Base-by-base conservation (phyloP, 192 early-diverging fungal genomes). In the Backusella macrospora region DNA sequence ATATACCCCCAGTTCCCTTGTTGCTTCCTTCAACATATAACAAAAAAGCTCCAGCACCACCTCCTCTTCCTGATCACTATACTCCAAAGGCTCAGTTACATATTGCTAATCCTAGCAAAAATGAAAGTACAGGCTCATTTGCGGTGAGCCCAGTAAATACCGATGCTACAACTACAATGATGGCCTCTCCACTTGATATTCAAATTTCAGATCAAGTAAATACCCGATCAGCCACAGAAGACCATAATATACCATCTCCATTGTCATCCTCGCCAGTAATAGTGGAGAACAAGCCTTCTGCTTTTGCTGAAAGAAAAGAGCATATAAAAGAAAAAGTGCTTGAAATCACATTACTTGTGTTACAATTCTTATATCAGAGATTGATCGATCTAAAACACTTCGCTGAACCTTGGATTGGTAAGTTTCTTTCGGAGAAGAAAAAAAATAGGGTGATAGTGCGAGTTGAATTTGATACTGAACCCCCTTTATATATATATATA, bases 1-100 rank as follows among this genome's bases (percentile, higher is more conserved):
- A 45, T 16, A 38, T 39, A 46, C 46, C 38, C 9, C 70, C 45
- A n/a, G 52, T 59, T 59, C 52, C 52, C 23, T 26, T 59, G 52
- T 59, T 59, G 52, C 52, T 59, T 59, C 52, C 52, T 59, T 59
- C 52, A 59, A 59, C 21, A 26, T 59, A 59, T 59, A 59, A 26
- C 26, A 59, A 59, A 21, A 59, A 59, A 59, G 8, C 18, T 7
- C 21, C 52, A 23, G 7, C 4, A n/a, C 14, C 38, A 8, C 65
- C 65, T 43, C 65, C 65, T 21, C 37, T 40, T 1, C 65, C 65
- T 10, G 52, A 59, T 18, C 52, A 59, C 52, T 59, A 59, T 59
- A 21, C 52, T 23, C 52, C 21, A 59, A 59, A 59, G 26, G 65
- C 40, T n/a, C 65, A 38, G 15, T 66, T 66, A 43, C 65, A 66